Conservation (phyloP, 2,329 filamentous ascomycete species). For the Pseudonectria foliicola region DNA sequence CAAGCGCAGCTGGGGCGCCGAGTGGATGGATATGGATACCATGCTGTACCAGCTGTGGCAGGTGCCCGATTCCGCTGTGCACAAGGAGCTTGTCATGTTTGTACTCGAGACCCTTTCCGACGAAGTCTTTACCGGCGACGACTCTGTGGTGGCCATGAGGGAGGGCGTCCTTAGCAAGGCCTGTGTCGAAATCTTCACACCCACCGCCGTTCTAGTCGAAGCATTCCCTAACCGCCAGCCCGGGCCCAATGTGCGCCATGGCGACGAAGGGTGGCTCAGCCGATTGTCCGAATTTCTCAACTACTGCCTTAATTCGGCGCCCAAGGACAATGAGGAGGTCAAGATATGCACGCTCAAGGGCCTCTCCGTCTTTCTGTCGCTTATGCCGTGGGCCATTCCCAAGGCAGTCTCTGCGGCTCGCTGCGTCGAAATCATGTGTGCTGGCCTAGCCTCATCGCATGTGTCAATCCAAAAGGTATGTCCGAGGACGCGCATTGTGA, state of each 20-base stretch:
- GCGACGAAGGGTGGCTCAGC: constrained; percentile 79
- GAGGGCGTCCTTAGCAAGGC: constrained; percentile 80
- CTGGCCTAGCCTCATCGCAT: constrained; percentile 62
- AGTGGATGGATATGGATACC: constrained; percentile 93
- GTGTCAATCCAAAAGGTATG: constrained; percentile 65
- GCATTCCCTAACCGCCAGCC: constrained; percentile 67
- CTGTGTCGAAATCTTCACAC: constrained; percentile 90
- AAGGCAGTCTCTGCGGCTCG: constrained; percentile 67
- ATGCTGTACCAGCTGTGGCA: constrained; percentile 81
- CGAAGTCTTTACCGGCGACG: constrained; percentile 87
- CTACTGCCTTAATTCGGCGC: constrained; percentile 61
- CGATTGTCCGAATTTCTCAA: constrained; percentile 68
- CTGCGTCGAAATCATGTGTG: constrained; percentile 63
- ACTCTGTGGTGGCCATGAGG: constrained; percentile 74
- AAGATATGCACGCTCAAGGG: constrained; percentile 67
- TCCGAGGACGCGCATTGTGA: not conserved
- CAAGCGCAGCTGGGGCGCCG: constrained; percentile 84
- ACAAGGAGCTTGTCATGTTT: constrained; percentile 81
- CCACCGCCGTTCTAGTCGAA: constrained; percentile 64
- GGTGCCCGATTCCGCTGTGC: constrained; percentile 49
- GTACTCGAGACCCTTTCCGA: constrained; percentile 89
- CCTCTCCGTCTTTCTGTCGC: constrained; percentile 68
- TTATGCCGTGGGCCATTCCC: constrained; percentile 82
- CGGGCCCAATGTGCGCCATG: constrained; percentile 63
- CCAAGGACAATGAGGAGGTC: constrained; percentile 59